Conservation (phyloP, 345 rosid genomes). For the Noccaea caerulescens region DNA sequence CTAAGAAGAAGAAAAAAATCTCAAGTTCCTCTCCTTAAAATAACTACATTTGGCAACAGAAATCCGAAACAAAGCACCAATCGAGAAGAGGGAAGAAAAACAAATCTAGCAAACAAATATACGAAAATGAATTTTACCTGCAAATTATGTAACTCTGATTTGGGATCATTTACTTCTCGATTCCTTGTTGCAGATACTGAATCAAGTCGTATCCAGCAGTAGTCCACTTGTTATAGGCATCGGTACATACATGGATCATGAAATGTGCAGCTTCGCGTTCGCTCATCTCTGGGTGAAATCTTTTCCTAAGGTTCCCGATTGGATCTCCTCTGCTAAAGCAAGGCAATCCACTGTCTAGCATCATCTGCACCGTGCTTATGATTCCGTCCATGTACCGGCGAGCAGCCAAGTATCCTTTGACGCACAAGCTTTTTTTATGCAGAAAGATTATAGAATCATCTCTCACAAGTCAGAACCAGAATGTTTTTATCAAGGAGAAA, state of each 20-base stretch:
- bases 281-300: slow-evolving; percentile 95
- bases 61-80: background rate
- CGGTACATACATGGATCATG: slow-evolving; percentile 83
- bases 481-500: background rate
- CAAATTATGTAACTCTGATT: slow-evolving; percentile 11
- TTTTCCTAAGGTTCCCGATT: slow-evolving; percentile 92
- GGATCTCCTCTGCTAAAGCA: slow-evolving; percentile 98
- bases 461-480: slow-evolving; percentile 3
- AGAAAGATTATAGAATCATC: background rate
- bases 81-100: background rate
- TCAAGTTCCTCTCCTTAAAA: slow-evolving; percentile 15
- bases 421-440: slow-evolving; percentile 64
- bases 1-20: background rate
- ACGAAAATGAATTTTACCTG: slow-evolving; percentile 24
- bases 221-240: slow-evolving; percentile 97
- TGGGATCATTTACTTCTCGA: slow-evolving; percentile 65
- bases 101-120: background rate
- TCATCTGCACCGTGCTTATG: slow-evolving; percentile 74
- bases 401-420: slow-evolving; percentile 89
- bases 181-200: slow-evolving; percentile 95
- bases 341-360: slow-evolving; percentile 98
- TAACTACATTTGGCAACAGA: background rate
- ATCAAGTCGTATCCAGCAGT: slow-evolving; percentile 95
- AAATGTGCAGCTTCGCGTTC: slow-evolving; percentile 96
- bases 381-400: slow-evolving; percentile 92